Base-by-base conservation (phyloP, 2,329 filamentous ascomycete genomes). In the Trichoderma oligosporum region DNA sequence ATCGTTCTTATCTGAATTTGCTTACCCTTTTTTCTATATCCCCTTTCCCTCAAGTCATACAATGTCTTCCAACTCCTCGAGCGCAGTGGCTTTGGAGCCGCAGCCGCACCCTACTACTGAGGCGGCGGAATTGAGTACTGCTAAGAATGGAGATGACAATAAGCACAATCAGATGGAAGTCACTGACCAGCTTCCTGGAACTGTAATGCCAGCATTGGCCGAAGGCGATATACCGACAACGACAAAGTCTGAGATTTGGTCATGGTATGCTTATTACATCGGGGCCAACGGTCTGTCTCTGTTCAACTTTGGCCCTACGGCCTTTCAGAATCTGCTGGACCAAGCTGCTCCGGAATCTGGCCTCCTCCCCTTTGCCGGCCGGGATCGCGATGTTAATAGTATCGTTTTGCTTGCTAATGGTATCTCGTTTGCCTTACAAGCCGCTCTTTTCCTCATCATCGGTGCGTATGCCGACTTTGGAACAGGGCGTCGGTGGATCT, bases 371-470 rank as follows among this genome's bases (percentile, higher is more conserved):
- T 87, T 87, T 60, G 78, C 79, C 1, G 84, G 84, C 12, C 72
- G 72, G 35, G 69, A 76, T 22, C 77, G 83, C 54, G 82, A 81
- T n/a, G 80, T 86, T 64, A 84, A 85, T 67, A 84, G 80, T 57
- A 84, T 88, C 54, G 82, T 88, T 4, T 73, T 88, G 7, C 73
- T 59, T 87, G 0, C 77, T 66, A 88, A 88, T 64, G 85, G 86
- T 53, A 82, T 88, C 56, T 84, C 80, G 14, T 89, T 89, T 66
- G 83, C 84, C 1, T 78, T 86, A 33, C 85, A 88, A 66, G 79
- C 84, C 25, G 76, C 82, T 7, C 65, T 83, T 4, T 82, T 83
- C 64, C 70, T 83, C 24, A 63, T 76, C 58, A 73, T 82, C 2
- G 80, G 80, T 53, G 74, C 75, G 0, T 80, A 78, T 60, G 79